Percentiles rank a stretch among this genome's conserved stretches.
Evolutionary conservation across 2,329 filamentous ascomycete species (phyloP).

Genomic region (Paradendryphiella salina): DNA sequence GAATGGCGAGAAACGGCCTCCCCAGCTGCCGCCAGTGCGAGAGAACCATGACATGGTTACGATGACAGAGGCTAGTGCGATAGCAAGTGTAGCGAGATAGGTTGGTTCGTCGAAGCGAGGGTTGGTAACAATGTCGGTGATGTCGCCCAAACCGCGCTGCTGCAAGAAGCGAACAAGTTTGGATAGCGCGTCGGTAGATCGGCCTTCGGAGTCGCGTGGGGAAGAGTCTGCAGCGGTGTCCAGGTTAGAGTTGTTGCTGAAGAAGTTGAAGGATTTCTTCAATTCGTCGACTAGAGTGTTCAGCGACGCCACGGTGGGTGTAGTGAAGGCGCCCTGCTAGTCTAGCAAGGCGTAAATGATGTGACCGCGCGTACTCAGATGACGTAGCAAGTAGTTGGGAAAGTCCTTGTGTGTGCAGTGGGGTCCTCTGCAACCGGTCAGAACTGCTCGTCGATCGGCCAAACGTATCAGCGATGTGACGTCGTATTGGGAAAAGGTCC

Average conservation of each 20-base stretch:
- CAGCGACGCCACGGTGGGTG: slow-evolving; percentile 44
- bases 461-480: slow-evolving; percentile 27
- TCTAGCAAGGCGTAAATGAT: slow-evolving; percentile 17
- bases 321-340: slow-evolving; percentile 17
- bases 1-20: slow-evolving; percentile 56
- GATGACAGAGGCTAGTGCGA: slow-evolving; percentile 48
- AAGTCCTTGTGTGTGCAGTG: slow-evolving; percentile 23
- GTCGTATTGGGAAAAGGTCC: slow-evolving; percentile 20
- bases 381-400: slow-evolving; percentile 24
- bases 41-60: slow-evolving; percentile 55
- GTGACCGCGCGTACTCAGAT: slow-evolving; percentile 18
- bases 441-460: slow-evolving; percentile 17
- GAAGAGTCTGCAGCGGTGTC: slow-evolving; percentile 26
- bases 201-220: slow-evolving; percentile 13
- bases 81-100: slow-evolving; percentile 39
- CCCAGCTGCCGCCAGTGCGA: slow-evolving; percentile 48
- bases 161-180: slow-evolving; percentile 26
- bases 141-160: slow-evolving; percentile 21
- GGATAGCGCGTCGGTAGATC: slow-evolving; percentile 27
- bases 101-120: slow-evolving; percentile 41
- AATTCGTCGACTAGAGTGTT: slow-evolving; percentile 41
- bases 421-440: slow-evolving; percentile 19
- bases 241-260: slow-evolving; percentile 38
- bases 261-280: slow-evolving; percentile 44
- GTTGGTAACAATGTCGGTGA: slow-evolving; percentile 33